These are phyloP conservation scores for Amanita jacksonii DNA, from an alignment of 768 basidiomycete genomes.

Conservation along the genomic window DNA sequence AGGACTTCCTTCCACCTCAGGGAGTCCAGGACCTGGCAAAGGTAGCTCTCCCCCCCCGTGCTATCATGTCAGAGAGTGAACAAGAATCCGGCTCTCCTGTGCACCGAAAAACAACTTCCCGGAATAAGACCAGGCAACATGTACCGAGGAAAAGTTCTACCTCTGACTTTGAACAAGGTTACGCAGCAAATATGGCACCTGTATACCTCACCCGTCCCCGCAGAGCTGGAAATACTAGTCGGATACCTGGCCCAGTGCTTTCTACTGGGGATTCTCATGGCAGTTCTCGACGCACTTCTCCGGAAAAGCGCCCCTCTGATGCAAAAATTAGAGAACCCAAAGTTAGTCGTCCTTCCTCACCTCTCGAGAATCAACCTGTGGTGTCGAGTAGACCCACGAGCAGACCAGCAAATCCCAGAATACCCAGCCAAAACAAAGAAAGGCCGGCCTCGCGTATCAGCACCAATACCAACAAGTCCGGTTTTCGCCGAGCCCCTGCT, in stretches of 20 bases:
- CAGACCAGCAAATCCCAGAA: constrained; percentile 29
- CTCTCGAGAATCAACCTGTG: constrained; percentile 24
- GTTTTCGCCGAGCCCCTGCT: constrained; percentile 43
- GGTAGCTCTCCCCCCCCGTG: constrained; percentile 54
- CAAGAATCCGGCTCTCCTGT: constrained; percentile 46
- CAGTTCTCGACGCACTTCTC: constrained; percentile 59
- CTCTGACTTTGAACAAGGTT: constrained; percentile 87
- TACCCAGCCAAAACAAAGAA: constrained; percentile 29
- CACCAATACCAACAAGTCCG: constrained; percentile 32
- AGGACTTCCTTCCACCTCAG: constrained; percentile 64
- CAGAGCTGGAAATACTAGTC: constrained; percentile 31
- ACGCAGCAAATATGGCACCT: constrained; percentile 87
- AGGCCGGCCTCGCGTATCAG: constrained; percentile 35
- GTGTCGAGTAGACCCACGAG: constrained; percentile 17
- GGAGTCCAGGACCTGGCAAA: constrained; percentile 64
- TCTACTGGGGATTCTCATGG: constrained; percentile 45
- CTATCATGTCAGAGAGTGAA: constrained; percentile 72
- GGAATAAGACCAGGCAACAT: constrained; percentile 43
- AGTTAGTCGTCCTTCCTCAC: constrained; percentile 38
- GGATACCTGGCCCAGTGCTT: constrained; percentile 45
- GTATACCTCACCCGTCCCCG: constrained; percentile 52
- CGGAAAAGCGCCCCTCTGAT: constrained; percentile 50
- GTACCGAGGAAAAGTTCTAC: constrained; percentile 46
- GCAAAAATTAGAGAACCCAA: constrained; percentile 29
- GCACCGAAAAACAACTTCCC: constrained; percentile 11